Evolutionary conservation across 495 filamentous ascomycete genomes (phyloP), one percentile per base, ranked within the genome.

Genomic region (Aspergillus sparsus): DNA sequence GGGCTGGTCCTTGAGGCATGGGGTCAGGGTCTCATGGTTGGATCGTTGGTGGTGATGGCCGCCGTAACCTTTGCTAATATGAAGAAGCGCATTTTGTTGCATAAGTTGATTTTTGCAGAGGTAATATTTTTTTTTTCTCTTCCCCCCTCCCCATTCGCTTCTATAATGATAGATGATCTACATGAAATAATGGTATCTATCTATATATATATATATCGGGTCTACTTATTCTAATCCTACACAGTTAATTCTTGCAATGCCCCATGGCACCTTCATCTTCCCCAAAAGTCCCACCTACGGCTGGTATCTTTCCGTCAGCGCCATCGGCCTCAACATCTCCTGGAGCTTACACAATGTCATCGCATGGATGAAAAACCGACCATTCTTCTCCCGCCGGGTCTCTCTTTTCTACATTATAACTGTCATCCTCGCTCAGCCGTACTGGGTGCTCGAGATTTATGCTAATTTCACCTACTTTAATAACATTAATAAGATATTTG

Each of bases 381-480:
- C 79, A 0, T 81, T 81, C 36, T 60, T 82, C 7, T 71, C 69
- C 0, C 68, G 65, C 0, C 58, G 61, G 7, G 67, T 73, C 18
- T 77, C 74, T 3, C 35, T 62, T 5, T 57, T 76, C 51, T 81
- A 78, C 55, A 76, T 80, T 35, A 49, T 62, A 41, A 80, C 77
- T 2, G 68, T 80, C 5, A 32, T 71, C 1, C 66, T 81, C 15
- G 73, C 63, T 27, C 73, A 71, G 68, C 78, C 75, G 6, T 80
- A 79, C 53, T 80, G 77, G 77, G 63, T 77, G 15, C 46, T 80
- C 0, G 78, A 82, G 63, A 82, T 80, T 9, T 80, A 78, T 55
- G 77, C 74, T 6, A 78, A 82, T 34, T 82, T 80, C 57, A 69
- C 74, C 10, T 80, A 72, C 53, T 80, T 80, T 61, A 80, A 80